phyloP scores from a whole-genome alignment of 495 filamentous ascomycete species.

The Penicillium cosmopolitanum region DNA sequence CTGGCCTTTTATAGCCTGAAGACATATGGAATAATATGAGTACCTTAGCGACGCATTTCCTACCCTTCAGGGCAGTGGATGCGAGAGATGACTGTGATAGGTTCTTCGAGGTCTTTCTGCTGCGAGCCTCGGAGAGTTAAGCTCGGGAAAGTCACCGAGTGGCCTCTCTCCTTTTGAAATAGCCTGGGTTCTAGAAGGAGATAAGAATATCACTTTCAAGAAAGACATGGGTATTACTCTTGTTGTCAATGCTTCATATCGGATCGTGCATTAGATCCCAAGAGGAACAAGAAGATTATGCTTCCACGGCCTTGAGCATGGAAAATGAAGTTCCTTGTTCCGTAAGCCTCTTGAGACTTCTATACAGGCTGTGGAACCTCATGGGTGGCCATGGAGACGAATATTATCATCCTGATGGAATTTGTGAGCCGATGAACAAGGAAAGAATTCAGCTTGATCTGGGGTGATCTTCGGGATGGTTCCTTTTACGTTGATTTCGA shows the following conservation, averaged over 20 bases:
- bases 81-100: background rate
- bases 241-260: background rate
- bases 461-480: background rate
- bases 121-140: background rate
- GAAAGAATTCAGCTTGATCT: background rate
- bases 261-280: background rate
- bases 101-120: too few species aligned
- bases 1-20: background rate
- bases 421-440: background rate
- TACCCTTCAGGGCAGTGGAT: too few species aligned
- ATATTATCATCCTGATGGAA: background rate
- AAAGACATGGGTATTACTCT: background rate
- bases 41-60: too few species aligned
- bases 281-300: constrained; percentile 9
- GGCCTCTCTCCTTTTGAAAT: background rate
- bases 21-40: too few species aligned
- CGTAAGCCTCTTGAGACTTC: background rate
- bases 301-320: background rate
- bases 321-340: background rate
- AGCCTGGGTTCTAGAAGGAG: background rate
- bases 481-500: too few species aligned
- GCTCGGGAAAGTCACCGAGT: background rate
- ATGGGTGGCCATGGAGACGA: background rate
- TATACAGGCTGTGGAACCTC: background rate
- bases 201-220: background rate